These are phyloP conservation scores for Astragalus glycyphyllos DNA, from an alignment of 306 rosid species.

Conservation along the genomic window DNA sequence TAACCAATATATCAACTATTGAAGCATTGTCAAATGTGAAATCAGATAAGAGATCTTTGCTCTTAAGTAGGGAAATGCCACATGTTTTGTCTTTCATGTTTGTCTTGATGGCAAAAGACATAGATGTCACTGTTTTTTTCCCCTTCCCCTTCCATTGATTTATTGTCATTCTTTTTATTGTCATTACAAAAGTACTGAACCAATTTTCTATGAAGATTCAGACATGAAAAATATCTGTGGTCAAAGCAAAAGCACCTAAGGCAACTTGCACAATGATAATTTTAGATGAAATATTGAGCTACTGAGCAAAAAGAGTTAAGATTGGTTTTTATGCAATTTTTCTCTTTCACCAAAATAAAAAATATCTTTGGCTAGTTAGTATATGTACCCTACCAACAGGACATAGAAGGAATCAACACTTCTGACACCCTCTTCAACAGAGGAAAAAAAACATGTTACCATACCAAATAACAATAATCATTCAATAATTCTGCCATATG, in stretches of 20 bases:
- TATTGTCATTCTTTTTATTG: slow-evolving; percentile 32
- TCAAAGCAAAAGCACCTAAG: slow-evolving; percentile 36
- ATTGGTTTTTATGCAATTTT: slow-evolving; percentile 32
- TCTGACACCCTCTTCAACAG: too few relatives aligned
- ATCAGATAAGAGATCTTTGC: too few relatives aligned
- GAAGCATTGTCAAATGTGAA: too few relatives aligned
- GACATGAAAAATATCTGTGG: slow-evolving; percentile 39
- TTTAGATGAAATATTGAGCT: slow-evolving; percentile 14
- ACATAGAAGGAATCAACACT: slow-evolving; percentile 36
- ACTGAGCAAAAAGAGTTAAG: slow-evolving; percentile 5
- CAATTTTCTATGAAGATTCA: slow-evolving; percentile 50
- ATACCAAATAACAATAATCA: slow-evolving; percentile 39
- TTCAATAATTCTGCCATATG: slow-evolving; percentile 39
- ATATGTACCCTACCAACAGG: slow-evolving; percentile 36
- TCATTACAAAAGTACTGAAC: slow-evolving; percentile 36
- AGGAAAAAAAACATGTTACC: slow-evolving; percentile 44
- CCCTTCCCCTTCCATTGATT: slow-evolving; percentile 32
- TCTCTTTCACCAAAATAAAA: slow-evolving; percentile 28
- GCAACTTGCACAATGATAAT: slow-evolving; percentile 26
- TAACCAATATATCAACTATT: too few relatives aligned
- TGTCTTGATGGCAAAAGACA: slow-evolving; percentile 44
- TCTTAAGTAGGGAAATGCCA: slow-evolving; percentile 16
- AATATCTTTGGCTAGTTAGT: slow-evolving; percentile 33
- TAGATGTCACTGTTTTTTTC: slow-evolving; percentile 32
- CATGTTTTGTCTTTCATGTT: slow-evolving; percentile 34